These are phyloP conservation scores for Ophiognomonia clavigignenti-juglandacearum DNA, from an alignment of 2,329 filamentous ascomycete genomes.

Conservation along the genomic window DNA sequence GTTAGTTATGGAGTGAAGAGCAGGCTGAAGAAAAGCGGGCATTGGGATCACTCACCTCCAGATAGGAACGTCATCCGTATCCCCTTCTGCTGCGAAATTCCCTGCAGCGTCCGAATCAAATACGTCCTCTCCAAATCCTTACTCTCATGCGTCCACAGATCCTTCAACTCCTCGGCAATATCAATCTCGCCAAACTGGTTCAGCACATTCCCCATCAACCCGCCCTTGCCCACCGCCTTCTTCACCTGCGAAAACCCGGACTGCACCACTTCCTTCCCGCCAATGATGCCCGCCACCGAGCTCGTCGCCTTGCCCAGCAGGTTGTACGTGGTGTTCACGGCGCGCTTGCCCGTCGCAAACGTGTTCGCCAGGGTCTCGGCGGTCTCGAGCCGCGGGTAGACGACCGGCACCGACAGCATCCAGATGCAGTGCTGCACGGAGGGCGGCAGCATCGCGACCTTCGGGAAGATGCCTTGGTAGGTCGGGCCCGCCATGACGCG, in stretches of 20 bases:
- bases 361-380: slow-evolving; percentile 90
- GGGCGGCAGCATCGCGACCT: slow-evolving; percentile 82
- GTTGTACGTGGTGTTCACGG: slow-evolving; percentile 94
- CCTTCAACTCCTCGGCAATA: slow-evolving; percentile 86
- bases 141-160: slow-evolving; percentile 97
- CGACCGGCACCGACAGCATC: slow-evolving; percentile 86
- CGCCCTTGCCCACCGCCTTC: slow-evolving; percentile 91
- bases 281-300: slow-evolving; percentile 91
- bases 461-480: slow-evolving; percentile 95
- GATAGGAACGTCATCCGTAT: slow-evolving; percentile 96
- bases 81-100: slow-evolving; percentile 91
- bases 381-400: slow-evolving; percentile 87
- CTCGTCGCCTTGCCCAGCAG: slow-evolving; percentile 92
- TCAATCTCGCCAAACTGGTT: slow-evolving; percentile 97
- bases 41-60: slow-evolving; percentile 53
- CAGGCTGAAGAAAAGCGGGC: no score
- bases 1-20: neutral
- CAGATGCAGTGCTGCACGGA: slow-evolving; percentile 95
- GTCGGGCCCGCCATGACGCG: slow-evolving; percentile 95
- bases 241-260: slow-evolving; percentile 94
- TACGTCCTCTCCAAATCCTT: slow-evolving; percentile 98
- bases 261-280: slow-evolving; percentile 86
- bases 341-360: slow-evolving; percentile 91
- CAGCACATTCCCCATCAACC: slow-evolving; percentile 90
- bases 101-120: slow-evolving; percentile 89